phyloP scores from a whole-genome alignment of 208 protist genomes.

The Novymonas esmeraldas region DNA sequence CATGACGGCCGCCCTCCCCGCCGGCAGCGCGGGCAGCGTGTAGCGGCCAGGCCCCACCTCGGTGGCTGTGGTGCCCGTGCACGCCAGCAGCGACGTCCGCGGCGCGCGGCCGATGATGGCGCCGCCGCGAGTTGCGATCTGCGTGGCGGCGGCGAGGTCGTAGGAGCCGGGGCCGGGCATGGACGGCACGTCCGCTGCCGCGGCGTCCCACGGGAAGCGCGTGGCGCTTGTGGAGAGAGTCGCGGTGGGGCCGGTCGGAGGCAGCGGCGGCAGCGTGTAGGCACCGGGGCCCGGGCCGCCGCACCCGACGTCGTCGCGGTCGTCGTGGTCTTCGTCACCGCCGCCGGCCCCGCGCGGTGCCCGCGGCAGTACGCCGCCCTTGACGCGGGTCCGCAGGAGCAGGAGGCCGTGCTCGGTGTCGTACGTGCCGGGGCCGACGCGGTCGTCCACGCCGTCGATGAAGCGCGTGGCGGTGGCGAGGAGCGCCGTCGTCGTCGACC shows the following conservation, averaged over 20 bases:
- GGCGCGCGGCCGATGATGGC: constrained; percentile 51
- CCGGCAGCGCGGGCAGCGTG: constrained; percentile 28
- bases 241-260: constrained; percentile 11
- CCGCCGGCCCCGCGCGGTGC: constrained; percentile 5
- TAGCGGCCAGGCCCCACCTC: constrained; percentile 41
- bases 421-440: constrained; percentile 19
- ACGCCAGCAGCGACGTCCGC: constrained; percentile 15
- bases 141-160: constrained; percentile 28
- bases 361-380: constrained; percentile 26
- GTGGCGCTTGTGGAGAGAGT: constrained; percentile 17
- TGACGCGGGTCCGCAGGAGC: constrained; percentile 11
- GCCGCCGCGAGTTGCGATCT: constrained; percentile 25
- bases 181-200: not conserved
- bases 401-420: constrained; percentile 6
- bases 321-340: not conserved
- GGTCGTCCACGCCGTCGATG: not conserved
- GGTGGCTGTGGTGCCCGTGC: not conserved
- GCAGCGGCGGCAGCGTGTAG: constrained; percentile 32
- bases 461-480: constrained; percentile 19
- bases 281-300: constrained; percentile 41
- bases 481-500: constrained; percentile 3
- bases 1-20: constrained; percentile 23
- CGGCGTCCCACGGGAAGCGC: constrained; percentile 24
- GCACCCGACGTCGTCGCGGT: not conserved
- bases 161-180: constrained; percentile 37